Evolutionary conservation across 129 eudicot species (phyloP).

Genomic region (Arctium lappa): DNA sequence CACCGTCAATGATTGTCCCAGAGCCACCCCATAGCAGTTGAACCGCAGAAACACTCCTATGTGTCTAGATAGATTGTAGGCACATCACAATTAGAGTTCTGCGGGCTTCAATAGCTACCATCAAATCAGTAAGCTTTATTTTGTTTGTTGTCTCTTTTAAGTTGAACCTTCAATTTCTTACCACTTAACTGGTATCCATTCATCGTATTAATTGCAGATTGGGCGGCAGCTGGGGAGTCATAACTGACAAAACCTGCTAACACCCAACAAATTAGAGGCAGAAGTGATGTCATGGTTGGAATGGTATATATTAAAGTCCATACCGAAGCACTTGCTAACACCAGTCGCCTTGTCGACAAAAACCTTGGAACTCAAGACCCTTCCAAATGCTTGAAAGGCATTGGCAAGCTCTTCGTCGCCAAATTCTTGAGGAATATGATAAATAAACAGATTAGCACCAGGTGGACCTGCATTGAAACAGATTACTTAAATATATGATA

Average conservation of each 20-base stretch:
- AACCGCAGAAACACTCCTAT: constrained; percentile 38
- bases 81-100: constrained; percentile 34
- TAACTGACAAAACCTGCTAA: constrained; percentile 89
- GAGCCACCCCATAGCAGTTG: constrained; percentile 35
- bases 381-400: constrained; percentile 78
- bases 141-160: constrained; percentile 88
- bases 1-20: constrained; percentile 16
- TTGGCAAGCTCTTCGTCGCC: constrained; percentile 89
- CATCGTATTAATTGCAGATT: constrained; percentile 83
- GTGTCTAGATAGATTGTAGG: constrained; percentile 28
- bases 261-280: constrained; percentile 16
- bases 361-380: constrained; percentile 89
- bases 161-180: constrained; percentile 97
- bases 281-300: not conserved
- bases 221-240: constrained; percentile 81
- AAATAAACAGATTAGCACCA: constrained; percentile 90
- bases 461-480: constrained; percentile 71
- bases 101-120: constrained; percentile 48
- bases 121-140: constrained; percentile 57
- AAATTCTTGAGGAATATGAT: constrained; percentile 95
- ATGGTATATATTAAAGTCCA: constrained; percentile 3
- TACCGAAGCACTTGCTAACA: constrained; percentile 95
- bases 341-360: constrained; percentile 93
- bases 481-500: constrained; percentile 1
- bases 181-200: constrained; percentile 91